A percentile compares a stretch with the other conserved stretches of the same genome.
phyloP scores from a whole-genome alignment of 768 basidiomycete species.

The Russula emetica region DNA sequence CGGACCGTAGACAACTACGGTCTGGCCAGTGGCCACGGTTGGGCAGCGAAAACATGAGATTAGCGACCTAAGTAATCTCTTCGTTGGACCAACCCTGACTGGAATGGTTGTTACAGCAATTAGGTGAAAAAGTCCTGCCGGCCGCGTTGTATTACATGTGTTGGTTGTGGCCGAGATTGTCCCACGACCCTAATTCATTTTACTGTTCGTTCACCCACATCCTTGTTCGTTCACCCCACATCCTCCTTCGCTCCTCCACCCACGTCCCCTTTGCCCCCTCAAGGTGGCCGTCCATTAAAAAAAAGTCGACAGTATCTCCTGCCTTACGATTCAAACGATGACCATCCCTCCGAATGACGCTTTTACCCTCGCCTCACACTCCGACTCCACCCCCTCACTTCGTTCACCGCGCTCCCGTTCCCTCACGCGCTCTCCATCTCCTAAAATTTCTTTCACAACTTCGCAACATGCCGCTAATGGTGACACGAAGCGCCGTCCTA shows the following conservation, averaged over 20 bases:
- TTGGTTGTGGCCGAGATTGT: neutral
- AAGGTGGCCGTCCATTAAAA: neutral
- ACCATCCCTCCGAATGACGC: slow-evolving; percentile 27
- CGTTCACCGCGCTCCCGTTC: slow-evolving; percentile 28
- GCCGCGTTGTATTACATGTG: too few relatives aligned
- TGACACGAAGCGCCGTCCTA: slow-evolving; percentile 25
- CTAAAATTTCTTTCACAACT: slow-evolving; percentile 27
- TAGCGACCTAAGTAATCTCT: too few relatives aligned
- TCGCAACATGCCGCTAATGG: slow-evolving; percentile 16
- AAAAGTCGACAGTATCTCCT: too few relatives aligned
- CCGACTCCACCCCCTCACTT: slow-evolving; percentile 25
- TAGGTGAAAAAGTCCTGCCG: too few relatives aligned
- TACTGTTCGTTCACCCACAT: neutral
- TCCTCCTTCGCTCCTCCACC: neutral
- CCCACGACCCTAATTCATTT: neutral
- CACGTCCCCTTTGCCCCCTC: neutral
- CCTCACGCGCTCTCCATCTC: slow-evolving; percentile 28
- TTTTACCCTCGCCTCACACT: slow-evolving; percentile 26
- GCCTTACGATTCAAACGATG: slow-evolving; percentile 7
- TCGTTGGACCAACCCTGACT: too few relatives aligned
- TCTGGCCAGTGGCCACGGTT: too few relatives aligned
- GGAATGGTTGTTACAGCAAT: too few relatives aligned
- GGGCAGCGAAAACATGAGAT: too few relatives aligned
- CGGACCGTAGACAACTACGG: too few relatives aligned
- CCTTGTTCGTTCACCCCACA: neutral